These are phyloP conservation scores for Diplogelasinospora grovesii DNA, from an alignment of 495 filamentous ascomycete species.

Conservation along the genomic window DNA sequence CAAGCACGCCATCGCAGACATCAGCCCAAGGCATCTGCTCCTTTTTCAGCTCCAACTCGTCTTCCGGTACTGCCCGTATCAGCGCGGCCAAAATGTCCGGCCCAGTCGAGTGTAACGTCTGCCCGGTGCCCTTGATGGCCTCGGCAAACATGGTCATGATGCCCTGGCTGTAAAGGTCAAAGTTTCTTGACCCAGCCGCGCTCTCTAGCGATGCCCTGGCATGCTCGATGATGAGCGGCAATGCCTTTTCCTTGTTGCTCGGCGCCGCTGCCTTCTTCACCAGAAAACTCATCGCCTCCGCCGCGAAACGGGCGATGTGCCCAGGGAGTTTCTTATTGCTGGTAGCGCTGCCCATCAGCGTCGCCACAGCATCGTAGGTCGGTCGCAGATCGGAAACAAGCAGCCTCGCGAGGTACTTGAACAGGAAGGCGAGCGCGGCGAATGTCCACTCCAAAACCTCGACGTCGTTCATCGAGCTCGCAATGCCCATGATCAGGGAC, in stretches of 20 bases:
- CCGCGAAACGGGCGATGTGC: conserved; percentile 84
- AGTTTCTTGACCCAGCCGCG: conserved; percentile 42
- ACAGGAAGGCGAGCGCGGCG: conserved; percentile 85
- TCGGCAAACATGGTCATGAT: conserved; percentile 87
- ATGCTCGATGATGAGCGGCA: conserved; percentile 62
- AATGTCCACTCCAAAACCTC: conserved; percentile 97
- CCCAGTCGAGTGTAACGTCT: conserved; percentile 74
- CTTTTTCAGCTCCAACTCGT: conserved; percentile 38
- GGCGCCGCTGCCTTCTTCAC: conserved; percentile 76
- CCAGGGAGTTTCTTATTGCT: conserved; percentile 71
- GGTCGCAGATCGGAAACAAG: conserved; percentile 79
- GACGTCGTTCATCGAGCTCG: conserved; percentile 44
- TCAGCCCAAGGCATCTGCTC: conserved; percentile 47
- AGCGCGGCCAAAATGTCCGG: conserved; percentile 61
- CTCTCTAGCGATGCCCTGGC: conserved; percentile 60
- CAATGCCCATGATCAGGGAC: conserved; percentile 53
- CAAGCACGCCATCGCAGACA: conserved; percentile 65
- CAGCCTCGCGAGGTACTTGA: conserved; percentile 89
- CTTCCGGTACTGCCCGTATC: conserved; percentile 43
- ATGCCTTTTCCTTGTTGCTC: conserved; percentile 64
- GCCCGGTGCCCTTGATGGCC: conserved; percentile 75
- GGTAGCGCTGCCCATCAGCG: conserved; percentile 78
- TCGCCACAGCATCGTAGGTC: conserved; percentile 72
- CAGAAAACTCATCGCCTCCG: conserved; percentile 90
- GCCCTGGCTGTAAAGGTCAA: conserved; percentile 67